These are phyloP conservation scores for Moricandia moricandioides DNA, from an alignment of 345 rosid species.

Conservation along the genomic window DNA sequence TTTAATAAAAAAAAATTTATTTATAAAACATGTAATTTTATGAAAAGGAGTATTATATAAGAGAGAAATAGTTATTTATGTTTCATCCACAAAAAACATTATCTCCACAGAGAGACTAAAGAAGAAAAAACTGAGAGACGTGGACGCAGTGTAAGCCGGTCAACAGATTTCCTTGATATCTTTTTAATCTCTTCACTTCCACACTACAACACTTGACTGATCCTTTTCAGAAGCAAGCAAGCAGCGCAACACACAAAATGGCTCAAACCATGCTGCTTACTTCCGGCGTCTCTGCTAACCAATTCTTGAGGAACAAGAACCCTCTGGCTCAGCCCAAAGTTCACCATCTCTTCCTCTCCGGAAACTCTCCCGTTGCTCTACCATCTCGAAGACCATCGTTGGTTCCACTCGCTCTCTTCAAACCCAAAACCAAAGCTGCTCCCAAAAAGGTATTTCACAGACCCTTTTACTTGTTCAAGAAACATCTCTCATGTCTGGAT, in stretches of 20 bases:
- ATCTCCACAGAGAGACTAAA: conserved; percentile 14
- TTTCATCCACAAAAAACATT: conserved; percentile 36
- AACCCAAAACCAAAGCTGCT: conserved; percentile 77
- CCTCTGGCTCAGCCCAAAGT: conserved; percentile 53
- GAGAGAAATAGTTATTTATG: not conserved
- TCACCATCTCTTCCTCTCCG: conserved; percentile 46
- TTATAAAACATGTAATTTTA: too few species aligned
- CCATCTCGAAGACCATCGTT: conserved; percentile 36
- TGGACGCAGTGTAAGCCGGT: conserved; percentile 56
- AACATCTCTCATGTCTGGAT: not conserved
- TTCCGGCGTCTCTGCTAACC: conserved; percentile 59
- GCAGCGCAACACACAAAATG: conserved; percentile 40
- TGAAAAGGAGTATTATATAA: not conserved
- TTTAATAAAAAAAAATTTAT: too few species aligned
- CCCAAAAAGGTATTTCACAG: conserved; percentile 55
- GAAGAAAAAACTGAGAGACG: conserved; percentile 42
- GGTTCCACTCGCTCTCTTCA: conserved; percentile 67
- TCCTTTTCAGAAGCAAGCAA: conserved; percentile 5
- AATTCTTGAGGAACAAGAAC: conserved; percentile 45
- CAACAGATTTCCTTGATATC: conserved; percentile 36
- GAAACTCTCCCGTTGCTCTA: conserved; percentile 28
- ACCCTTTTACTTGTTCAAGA: not conserved
- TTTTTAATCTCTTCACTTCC: conserved; percentile 29
- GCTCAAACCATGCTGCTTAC: conserved; percentile 83
- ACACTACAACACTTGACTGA: conserved; percentile 41